Percentiles rank a stretch among this genome's conserved stretches.
Conservation (phyloP, 768 basidiomycete genomes). For the Coprinopsis cinerea region DNA sequence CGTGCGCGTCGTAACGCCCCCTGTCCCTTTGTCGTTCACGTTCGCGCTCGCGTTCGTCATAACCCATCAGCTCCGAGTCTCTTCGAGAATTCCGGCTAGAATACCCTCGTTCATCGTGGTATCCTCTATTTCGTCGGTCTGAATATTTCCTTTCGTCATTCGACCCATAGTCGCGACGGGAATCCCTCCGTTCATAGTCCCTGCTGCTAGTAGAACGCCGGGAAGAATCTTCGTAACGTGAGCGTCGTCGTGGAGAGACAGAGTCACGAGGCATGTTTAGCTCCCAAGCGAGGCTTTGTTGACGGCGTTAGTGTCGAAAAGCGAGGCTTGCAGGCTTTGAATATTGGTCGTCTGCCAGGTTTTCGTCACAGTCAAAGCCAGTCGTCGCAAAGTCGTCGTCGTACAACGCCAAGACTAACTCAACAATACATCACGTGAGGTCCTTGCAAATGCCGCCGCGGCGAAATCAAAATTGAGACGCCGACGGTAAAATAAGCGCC, state of each 20-base stretch:
- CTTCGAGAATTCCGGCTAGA: background rate
- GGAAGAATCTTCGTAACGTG: background rate
- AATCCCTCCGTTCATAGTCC: background rate
- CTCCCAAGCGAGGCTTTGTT: background rate
- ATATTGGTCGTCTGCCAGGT: too few species aligned
- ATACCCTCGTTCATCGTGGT: constrained; percentile 3
- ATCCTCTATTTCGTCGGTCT: background rate
- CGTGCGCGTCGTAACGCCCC: constrained; percentile 32
- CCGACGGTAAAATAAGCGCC: too few species aligned
- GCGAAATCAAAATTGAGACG: too few species aligned
- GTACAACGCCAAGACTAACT: too few species aligned
- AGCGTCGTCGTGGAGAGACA: constrained; percentile 1
- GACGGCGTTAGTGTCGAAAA: too few species aligned
- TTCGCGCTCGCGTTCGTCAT: constrained; percentile 34
- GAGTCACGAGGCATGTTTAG: background rate
- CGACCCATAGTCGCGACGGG: background rate
- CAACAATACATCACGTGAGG: too few species aligned
- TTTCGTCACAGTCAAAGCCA: too few species aligned
- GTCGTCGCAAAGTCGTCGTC: too few species aligned
- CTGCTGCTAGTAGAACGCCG: constrained; percentile 1
- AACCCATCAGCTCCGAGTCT: constrained; percentile 15
- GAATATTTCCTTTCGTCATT: background rate
- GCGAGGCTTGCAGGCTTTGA: too few species aligned
- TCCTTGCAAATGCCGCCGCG: too few species aligned
- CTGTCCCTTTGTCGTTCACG: constrained; percentile 38